Percentiles rank a stretch among this genome's conserved stretches.
Conservation (phyloP, 1,284 basidiomycete species). For the Cutaneotrichosporon mucoides region DNA sequence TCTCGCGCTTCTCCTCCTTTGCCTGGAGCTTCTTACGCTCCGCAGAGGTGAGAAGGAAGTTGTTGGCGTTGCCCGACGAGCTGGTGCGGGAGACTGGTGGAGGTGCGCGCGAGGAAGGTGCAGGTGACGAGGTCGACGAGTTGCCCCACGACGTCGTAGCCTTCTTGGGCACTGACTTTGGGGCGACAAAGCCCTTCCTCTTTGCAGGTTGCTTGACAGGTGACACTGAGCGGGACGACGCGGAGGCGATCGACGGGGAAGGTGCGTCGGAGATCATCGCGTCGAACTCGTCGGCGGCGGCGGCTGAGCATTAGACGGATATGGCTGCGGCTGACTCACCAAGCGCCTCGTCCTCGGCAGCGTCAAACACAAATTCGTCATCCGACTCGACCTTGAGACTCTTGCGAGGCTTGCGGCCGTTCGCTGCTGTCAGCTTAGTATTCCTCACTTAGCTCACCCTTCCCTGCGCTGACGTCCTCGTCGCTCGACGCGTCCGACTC, state of each 20-base stretch:
- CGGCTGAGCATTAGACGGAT: conserved; percentile 21
- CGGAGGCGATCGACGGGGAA: conserved; percentile 27
- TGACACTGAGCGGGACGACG: conserved; percentile 33
- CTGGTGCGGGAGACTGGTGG: conserved; percentile 10
- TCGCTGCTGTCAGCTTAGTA: neutral
- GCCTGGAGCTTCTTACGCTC: conserved; percentile 71
- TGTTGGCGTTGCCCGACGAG: conserved; percentile 1
- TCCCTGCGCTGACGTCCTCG: neutral
- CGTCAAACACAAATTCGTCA: conserved; percentile 43
- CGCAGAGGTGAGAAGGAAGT: conserved; percentile 73
- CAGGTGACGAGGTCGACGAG: neutral
- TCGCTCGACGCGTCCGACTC: conserved; percentile 35
- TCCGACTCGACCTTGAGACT: conserved; percentile 38
- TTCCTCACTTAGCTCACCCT: neutral
- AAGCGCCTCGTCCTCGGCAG: conserved; percentile 40
- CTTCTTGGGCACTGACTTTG: conserved; percentile 24
- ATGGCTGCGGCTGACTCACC: conserved; percentile 23
- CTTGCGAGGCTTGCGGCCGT: conserved; percentile 26
- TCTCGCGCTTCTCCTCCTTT: conserved; percentile 74
- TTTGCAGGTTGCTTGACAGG: conserved; percentile 15
- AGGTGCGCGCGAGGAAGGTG: neutral
- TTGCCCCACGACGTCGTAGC: conserved; percentile 16
- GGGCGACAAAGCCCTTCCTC: conserved; percentile 23
- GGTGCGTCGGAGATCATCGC: conserved; percentile 21
- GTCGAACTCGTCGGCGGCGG: conserved; percentile 41